Evolutionary conservation across 2,329 filamentous ascomycete species (phyloP).

Genomic region (Scedosporium apiospermum): DNA sequence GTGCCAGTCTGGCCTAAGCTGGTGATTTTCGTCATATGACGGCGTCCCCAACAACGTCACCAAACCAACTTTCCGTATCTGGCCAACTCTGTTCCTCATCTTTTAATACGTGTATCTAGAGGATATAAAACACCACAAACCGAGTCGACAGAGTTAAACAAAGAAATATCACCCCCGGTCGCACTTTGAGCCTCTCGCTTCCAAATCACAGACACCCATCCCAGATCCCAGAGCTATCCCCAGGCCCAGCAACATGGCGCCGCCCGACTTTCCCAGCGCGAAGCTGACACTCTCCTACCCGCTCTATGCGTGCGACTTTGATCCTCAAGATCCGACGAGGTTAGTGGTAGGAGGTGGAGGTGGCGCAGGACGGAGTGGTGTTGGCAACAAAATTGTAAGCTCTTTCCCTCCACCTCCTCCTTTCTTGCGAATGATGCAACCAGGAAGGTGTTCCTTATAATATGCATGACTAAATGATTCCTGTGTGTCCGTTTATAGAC

Average conservation of each 20-base stretch:
- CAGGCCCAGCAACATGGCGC: constrained; percentile 20
- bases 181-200: no score
- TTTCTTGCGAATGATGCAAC: neutral
- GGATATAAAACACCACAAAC: neutral
- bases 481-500: constrained; percentile 33
- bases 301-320: constrained; percentile 80
- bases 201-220: neutral
- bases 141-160: neutral
- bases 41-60: neutral
- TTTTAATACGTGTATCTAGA: neutral
- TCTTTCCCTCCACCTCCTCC: neutral
- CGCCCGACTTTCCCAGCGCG: constrained; percentile 34
- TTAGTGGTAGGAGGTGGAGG: constrained; percentile 82
- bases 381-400: constrained; percentile 78
- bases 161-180: no score
- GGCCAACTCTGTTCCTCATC: neutral
- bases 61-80: neutral
- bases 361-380: constrained; percentile 69
- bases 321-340: constrained; percentile 65
- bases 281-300: constrained; percentile 70
- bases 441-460: no score
- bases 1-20: neutral
- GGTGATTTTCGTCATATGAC: constrained; percentile 1
- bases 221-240: neutral
- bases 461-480: no score